Conservation (phyloP, 2,329 filamentous ascomycete species). For the Dryadomyces sulphureus region DNA sequence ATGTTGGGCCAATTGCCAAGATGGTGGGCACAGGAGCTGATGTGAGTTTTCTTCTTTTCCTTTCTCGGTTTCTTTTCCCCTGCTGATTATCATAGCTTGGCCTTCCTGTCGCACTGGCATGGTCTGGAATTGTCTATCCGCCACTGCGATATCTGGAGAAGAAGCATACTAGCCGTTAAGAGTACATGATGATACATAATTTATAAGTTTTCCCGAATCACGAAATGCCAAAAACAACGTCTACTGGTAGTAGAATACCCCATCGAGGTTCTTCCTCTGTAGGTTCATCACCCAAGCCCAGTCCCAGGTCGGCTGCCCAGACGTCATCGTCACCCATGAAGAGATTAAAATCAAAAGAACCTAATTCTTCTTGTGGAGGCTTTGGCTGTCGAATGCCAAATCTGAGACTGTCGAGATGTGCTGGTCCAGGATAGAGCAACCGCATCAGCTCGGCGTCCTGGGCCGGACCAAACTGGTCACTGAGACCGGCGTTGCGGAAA, state of each 20-base stretch:
- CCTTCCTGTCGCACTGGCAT: conserved; percentile 13
- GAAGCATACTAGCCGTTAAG: conserved; percentile 6
- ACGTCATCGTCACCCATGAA: conserved; percentile 7
- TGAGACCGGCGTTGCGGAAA: background rate
- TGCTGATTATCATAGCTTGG: conserved; percentile 9
- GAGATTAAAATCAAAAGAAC: conserved; percentile 8
- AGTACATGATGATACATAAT: background rate
- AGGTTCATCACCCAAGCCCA: background rate
- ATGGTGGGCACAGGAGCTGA: conserved; percentile 12
- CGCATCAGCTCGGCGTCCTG: conserved; percentile 11
- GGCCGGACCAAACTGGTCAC: conserved; percentile 5
- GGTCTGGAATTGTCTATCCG: conserved; percentile 13
- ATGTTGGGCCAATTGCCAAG: conserved; percentile 37
- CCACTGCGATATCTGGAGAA: conserved; percentile 13
- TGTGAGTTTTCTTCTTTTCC: background rate
- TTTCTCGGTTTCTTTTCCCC: background rate
- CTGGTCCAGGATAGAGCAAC: conserved; percentile 9
- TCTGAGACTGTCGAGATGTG: conserved; percentile 7
- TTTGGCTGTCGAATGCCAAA: conserved; percentile 4
- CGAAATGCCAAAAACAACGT: background rate
- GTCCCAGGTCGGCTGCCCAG: conserved; percentile 1
- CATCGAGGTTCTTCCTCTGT: background rate
- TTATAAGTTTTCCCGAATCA: background rate
- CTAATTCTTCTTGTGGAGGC: background rate
- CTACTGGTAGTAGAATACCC: background rate